Percentiles rank a stretch among this genome's conserved stretches.
These are phyloP conservation scores for Aspergillus ibericus DNA, from an alignment of 2,329 filamentous ascomycete genomes.

Conservation along the genomic window DNA sequence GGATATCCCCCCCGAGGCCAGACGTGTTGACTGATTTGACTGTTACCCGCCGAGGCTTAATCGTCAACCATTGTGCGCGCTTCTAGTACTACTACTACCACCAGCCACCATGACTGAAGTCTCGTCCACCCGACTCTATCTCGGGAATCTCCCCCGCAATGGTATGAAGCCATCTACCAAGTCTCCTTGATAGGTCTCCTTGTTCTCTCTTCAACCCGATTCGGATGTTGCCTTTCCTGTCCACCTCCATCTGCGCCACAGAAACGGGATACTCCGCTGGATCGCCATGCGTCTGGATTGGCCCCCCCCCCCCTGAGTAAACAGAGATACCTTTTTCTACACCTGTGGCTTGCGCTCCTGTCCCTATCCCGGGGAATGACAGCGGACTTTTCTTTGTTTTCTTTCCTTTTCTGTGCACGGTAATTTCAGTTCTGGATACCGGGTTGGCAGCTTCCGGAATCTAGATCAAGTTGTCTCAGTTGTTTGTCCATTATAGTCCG, in stretches of 20 bases:
- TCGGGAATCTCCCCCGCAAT: slow-evolving; percentile 95
- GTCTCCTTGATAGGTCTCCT: slow-evolving; percentile 23
- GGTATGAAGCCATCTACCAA: slow-evolving; percentile 62
- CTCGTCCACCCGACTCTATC: slow-evolving; percentile 90
- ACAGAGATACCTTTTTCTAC: slow-evolving; percentile 7
- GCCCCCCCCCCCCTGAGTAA: slow-evolving; percentile 6
- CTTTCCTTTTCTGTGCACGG: neutral
- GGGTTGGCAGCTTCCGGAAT: slow-evolving; percentile 20
- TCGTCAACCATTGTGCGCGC: slow-evolving; percentile 6
- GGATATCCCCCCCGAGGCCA: slow-evolving; percentile 5
- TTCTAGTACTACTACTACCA: slow-evolving; percentile 1
- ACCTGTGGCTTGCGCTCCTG: neutral
- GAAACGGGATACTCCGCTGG: slow-evolving; percentile 17
- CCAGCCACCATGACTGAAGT: slow-evolving; percentile 71
- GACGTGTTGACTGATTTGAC: neutral
- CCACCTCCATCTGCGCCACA: slow-evolving; percentile 10
- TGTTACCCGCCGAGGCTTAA: slow-evolving; percentile 3
- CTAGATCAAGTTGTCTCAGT: slow-evolving; percentile 21
- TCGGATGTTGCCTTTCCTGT: slow-evolving; percentile 19
- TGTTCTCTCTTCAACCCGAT: slow-evolving; percentile 16
- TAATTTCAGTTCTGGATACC: slow-evolving; percentile 1
- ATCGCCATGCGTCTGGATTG: slow-evolving; percentile 15
- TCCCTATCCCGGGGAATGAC: slow-evolving; percentile 1
- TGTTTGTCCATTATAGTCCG: slow-evolving; percentile 15
- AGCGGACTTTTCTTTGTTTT: slow-evolving; percentile 9